A percentile compares a stretch with the other conserved stretches of the same genome.
Evolutionary conservation across 2,329 filamentous ascomycete genomes (phyloP).

Genomic region (Aspergillus pseudonomiae): DNA sequence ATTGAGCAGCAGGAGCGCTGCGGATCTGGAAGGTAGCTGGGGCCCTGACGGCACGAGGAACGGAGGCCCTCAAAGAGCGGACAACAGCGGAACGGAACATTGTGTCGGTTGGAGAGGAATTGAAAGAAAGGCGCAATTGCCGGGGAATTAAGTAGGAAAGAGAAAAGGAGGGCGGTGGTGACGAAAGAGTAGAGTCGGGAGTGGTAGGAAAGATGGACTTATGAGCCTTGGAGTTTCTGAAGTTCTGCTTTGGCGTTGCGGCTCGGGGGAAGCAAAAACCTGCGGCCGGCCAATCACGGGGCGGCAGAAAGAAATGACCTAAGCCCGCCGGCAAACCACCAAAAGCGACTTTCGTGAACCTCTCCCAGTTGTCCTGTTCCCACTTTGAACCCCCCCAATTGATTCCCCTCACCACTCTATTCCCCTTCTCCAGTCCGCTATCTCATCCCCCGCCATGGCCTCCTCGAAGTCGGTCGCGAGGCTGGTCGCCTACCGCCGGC

Average conservation of each 20-base stretch:
- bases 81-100: conserved; percentile 92
- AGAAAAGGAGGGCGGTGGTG: conserved; percentile 13
- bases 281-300: conserved; percentile 42
- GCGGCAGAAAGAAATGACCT: conserved; percentile 45
- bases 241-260: conserved; percentile 26
- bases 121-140: conserved; percentile 9
- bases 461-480: conserved; percentile 48
- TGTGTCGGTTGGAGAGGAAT: conserved; percentile 38
- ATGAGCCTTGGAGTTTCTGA: conserved; percentile 23
- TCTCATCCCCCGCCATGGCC: conserved; percentile 41
- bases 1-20: conserved; percentile 62
- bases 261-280: conserved; percentile 39
- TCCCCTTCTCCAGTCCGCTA: conserved; percentile 4
- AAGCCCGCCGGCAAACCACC: conserved; percentile 36
- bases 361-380: conserved; percentile 21
- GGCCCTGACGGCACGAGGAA: conserved; percentile 55
- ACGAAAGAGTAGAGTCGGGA: conserved; percentile 2
- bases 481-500: conserved; percentile 46
- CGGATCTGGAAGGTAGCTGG: conserved; percentile 63
- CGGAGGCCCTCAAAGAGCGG: conserved; percentile 68
- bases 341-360: conserved; percentile 29
- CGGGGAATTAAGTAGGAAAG: conserved; percentile 7
- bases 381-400: conserved; percentile 22
- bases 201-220: conserved; percentile 21
- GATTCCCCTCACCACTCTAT: conserved; percentile 19